phyloP scores from a whole-genome alignment of 2,329 filamentous ascomycete species.

The Ilyonectria sp. region DNA sequence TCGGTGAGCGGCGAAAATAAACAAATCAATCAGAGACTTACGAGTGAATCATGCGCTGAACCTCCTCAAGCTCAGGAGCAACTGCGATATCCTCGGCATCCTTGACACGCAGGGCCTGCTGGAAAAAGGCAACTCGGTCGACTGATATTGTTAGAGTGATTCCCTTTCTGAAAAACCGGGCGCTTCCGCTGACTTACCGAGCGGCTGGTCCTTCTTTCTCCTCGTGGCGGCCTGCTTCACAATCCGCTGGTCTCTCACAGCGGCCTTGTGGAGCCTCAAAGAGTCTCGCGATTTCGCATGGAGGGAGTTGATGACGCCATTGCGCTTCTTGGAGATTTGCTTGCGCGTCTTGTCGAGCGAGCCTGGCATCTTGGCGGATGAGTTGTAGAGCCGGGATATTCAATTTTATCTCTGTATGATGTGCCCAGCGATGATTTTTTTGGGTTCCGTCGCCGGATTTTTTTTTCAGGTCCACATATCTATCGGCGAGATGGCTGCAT shows the following conservation, averaged over 20 bases:
- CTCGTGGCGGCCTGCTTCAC: constrained; percentile 79
- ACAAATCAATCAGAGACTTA: constrained; percentile 53
- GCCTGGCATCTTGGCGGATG: constrained; percentile 75
- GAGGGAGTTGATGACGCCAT: constrained; percentile 79
- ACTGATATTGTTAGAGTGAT: constrained; percentile 44
- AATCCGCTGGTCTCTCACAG: constrained; percentile 86
- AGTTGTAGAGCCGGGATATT: constrained; percentile 10
- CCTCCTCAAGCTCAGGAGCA: constrained; percentile 67
- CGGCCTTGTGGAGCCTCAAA: constrained; percentile 83
- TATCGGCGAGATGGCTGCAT: constrained; percentile 11
- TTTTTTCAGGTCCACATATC: constrained; percentile 31
- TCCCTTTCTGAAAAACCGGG: constrained; percentile 1
- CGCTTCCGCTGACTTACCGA: constrained; percentile 66
- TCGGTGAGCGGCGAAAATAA: background rate
- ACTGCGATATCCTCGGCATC: constrained; percentile 63
- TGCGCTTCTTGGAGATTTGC: constrained; percentile 89
- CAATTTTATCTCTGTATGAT: constrained; percentile 27
- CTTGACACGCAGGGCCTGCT: constrained; percentile 69
- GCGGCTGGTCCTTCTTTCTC: constrained; percentile 80
- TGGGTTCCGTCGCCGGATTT: constrained; percentile 26
- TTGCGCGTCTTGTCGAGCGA: constrained; percentile 88
- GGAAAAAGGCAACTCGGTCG: constrained; percentile 73
- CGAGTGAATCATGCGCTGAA: constrained; percentile 75
- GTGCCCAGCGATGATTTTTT: constrained; percentile 36
- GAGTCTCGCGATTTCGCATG: constrained; percentile 94